These are phyloP conservation scores for Dothideomycetes sp. DNA, from an alignment of 2,329 filamentous ascomycete species.

Conservation along the genomic window DNA sequence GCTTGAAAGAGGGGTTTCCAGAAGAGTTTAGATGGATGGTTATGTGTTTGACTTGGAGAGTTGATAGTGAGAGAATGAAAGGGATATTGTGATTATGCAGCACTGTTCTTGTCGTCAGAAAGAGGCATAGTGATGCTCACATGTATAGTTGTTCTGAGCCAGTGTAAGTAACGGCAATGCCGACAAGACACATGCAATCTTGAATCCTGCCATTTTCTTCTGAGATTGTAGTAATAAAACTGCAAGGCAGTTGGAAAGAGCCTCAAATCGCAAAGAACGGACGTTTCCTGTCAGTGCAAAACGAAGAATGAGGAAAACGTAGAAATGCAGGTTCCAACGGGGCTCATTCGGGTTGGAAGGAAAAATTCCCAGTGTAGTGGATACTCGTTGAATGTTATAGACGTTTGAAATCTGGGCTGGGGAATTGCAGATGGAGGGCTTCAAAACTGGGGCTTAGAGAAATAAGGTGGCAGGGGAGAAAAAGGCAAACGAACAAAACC, in stretches of 20 bases:
- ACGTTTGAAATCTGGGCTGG: neutral
- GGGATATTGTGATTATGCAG: neutral
- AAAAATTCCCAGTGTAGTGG: neutral
- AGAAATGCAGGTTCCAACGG: neutral
- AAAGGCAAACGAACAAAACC: slow-evolving; percentile 4
- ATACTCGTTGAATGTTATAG: neutral
- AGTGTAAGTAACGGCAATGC: neutral
- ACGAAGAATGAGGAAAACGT: neutral
- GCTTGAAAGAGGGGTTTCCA: neutral
- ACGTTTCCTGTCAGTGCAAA: neutral
- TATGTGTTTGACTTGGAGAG: neutral
- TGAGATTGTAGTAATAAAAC: neutral
- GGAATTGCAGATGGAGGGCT: slow-evolving; percentile 3
- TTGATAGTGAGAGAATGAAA: neutral
- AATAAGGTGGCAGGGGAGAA: slow-evolving; percentile 12
- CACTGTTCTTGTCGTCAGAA: neutral
- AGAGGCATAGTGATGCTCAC: neutral
- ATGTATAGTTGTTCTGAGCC: slow-evolving; percentile 1
- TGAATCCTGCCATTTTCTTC: slow-evolving; percentile 1
- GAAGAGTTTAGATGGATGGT: neutral
- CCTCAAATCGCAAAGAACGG: neutral
- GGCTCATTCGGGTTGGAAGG: neutral
- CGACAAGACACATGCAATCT: neutral
- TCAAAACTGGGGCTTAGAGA: neutral
- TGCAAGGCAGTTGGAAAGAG: no score